Evolutionary conservation across 78 protist species (phyloP), one percentile per base, ranked within the genome.

Genomic region (Dictyostelium intermedium): DNA sequence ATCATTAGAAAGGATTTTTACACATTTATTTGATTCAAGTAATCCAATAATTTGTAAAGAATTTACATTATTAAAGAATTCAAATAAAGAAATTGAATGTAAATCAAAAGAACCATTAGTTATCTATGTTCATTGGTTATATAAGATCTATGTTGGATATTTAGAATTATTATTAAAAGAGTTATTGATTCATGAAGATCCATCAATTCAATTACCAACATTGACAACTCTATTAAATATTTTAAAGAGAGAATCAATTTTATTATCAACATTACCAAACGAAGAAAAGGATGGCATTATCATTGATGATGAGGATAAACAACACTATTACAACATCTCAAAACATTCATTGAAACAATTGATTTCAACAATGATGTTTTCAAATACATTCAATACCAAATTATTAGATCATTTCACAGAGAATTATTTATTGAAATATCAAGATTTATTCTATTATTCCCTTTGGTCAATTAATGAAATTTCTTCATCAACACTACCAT

Each of bases 1-100:
- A 66, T 87, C 93, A 79, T 79, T 87, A 60, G 93, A 87, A 79
- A 53, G 73, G 11, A 87, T 87, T 14, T 87, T 87, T 79, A 79
- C 20, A 13, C 78, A 79, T 14, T 35, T 82, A 63, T 79, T 87
- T 18, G 85, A 87, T 79, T 16, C 78, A 61, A 32, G 13, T 16
- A 87, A 79, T 79, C 34, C 69, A 18, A 14, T 66, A 30, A 13
- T 87, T 6, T 73, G 84, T 63, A 41, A 37, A 45, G 72, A 60
- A 32, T 87, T 87, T 35, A 76, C 53, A 39, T 47, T 32, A 45
- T 20, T 56, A 85, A 85, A 41, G 20, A n/a, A 23, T 18, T 27
- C 63, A 35, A 60, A 10, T 25, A 56, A 56, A 56, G 66, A 56
- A 7, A 3, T 18, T 16, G 5, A n/a, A n/a, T 11, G 39, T 66